Evolutionary conservation across 345 rosid species (phyloP).

Genomic region (Sisymbrium altissimum): DNA sequence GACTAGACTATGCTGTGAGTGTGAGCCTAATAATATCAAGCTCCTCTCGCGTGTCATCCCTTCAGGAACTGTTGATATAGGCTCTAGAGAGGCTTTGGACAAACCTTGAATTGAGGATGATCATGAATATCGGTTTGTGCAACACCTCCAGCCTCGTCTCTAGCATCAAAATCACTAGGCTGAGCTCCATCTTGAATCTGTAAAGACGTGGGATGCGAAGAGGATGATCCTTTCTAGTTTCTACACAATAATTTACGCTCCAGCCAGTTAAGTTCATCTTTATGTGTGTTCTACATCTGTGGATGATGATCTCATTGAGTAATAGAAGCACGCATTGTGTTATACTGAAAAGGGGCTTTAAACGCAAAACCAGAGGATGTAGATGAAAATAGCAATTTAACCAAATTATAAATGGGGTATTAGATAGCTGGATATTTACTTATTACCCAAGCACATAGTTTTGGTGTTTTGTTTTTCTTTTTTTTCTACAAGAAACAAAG

Average conservation of each 20-base stretch:
- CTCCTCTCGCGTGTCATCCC: neutral
- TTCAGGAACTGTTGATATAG: neutral
- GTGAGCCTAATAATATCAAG: too few relatives aligned
- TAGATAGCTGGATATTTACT: conserved; percentile 28
- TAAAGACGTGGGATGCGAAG: neutral
- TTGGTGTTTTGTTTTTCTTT: neutral
- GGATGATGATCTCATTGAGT: too few relatives aligned
- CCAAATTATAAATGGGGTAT: conserved; percentile 2
- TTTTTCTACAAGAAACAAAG: conserved; percentile 13
- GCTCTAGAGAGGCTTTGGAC: neutral
- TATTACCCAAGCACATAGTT: conserved; percentile 16
- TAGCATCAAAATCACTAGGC: neutral
- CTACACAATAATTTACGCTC: too few relatives aligned
- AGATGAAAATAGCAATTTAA: neutral
- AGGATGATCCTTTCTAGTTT: neutral
- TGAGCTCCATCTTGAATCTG: neutral
- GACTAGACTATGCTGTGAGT: too few relatives aligned
- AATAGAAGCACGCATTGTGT: too few relatives aligned
- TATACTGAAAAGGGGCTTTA: too few relatives aligned
- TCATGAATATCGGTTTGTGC: neutral
- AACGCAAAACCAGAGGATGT: neutral
- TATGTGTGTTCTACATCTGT: too few relatives aligned
- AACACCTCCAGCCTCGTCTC: neutral
- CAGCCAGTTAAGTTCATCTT: too few relatives aligned
- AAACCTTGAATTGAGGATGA: neutral